These are phyloP conservation scores for Paramecium sexaurelia DNA, from an alignment of 73 alveolate genomes.

Conservation along the genomic window DNA sequence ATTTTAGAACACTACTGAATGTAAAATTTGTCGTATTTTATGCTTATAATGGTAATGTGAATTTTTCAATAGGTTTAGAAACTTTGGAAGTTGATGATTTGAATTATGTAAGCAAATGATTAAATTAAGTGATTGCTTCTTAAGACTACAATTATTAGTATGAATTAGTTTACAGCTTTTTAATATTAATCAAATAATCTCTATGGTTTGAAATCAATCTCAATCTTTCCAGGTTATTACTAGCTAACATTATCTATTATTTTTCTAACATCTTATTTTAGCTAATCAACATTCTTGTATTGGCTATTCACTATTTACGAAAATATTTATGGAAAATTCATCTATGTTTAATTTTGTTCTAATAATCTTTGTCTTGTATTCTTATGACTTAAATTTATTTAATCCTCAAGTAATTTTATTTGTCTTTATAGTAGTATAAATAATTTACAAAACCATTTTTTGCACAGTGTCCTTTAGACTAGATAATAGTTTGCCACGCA, in stretches of 20 bases:
- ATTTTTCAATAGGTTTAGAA: conserved; percentile 64
- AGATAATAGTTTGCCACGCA: neutral
- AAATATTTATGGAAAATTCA: conserved; percentile 24
- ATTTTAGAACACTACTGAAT: conserved; percentile 24
- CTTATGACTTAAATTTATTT: conserved; percentile 28
- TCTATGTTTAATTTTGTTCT: conserved; percentile 26
- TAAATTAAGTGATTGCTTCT: neutral
- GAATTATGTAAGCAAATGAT: neutral
- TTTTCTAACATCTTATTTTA: conserved; percentile 39
- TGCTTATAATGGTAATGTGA: neutral
- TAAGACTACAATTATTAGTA: neutral
- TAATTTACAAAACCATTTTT: conserved; percentile 18
- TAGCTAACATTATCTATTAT: conserved; percentile 32
- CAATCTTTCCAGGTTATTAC: conserved; percentile 1
- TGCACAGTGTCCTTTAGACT: conserved; percentile 20
- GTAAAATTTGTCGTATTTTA: neutral
- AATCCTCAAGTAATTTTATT: conserved; percentile 29
- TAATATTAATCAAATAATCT: conserved; percentile 15
- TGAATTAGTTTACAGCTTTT: conserved; percentile 9
- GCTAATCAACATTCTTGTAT: conserved; percentile 22
- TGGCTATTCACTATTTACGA: neutral
- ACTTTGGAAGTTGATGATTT: neutral
- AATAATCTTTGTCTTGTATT: conserved; percentile 8
- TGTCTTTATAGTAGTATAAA: neutral
- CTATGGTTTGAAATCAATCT: conserved; percentile 24